phyloP scores from a whole-genome alignment of 2,329 filamentous ascomycete species.

The Atkinsonella hypoxylon region DNA sequence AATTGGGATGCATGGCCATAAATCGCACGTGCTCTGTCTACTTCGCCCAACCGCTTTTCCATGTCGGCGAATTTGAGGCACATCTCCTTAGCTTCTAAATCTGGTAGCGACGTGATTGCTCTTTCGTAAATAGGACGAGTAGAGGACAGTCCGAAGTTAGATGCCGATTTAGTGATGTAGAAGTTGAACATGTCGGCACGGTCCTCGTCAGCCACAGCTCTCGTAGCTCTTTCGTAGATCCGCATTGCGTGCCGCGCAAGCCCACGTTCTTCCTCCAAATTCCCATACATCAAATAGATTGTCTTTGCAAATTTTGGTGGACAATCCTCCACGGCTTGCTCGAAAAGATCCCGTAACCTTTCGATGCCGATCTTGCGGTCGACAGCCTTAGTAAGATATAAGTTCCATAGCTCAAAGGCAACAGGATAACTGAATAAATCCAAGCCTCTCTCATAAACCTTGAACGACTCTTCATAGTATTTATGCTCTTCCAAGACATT shows the following conservation, averaged over 20 bases:
- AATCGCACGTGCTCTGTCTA: conserved; percentile 88
- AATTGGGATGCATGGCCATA: conserved; percentile 96
- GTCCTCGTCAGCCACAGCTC: conserved; percentile 90
- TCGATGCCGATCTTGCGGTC: conserved; percentile 95
- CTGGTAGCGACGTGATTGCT: conserved; percentile 85
- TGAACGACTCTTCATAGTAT: conserved; percentile 96
- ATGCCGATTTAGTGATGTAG: conserved; percentile 97
- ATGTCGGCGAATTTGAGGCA: conserved; percentile 98
- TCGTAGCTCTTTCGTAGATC: conserved; percentile 93
- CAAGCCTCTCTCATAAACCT: conserved; percentile 87
- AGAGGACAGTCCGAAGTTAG: conserved; percentile 92
- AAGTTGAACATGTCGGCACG: conserved; percentile 97
- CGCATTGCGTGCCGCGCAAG: conserved; percentile 95
- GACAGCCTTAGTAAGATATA: conserved; percentile 94
- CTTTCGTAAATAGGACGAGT: conserved; percentile 93
- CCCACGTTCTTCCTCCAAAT: conserved; percentile 88
- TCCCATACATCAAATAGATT: conserved; percentile 96
- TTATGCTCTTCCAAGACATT: conserved; percentile 88
- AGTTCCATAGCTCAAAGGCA: conserved; percentile 95
- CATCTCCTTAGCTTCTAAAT: conserved; percentile 91
- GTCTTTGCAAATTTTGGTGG: conserved; percentile 94
- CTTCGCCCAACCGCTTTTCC: conserved; percentile 83
- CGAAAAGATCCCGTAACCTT: conserved; percentile 84
- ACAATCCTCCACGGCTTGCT: conserved; percentile 90
- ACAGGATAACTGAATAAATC: conserved; percentile 99